Evolutionary conservation across 2,329 filamentous ascomycete genomes (phyloP), one percentile per base, ranked within the genome.

Genomic region (Claviceps humidiphila): DNA sequence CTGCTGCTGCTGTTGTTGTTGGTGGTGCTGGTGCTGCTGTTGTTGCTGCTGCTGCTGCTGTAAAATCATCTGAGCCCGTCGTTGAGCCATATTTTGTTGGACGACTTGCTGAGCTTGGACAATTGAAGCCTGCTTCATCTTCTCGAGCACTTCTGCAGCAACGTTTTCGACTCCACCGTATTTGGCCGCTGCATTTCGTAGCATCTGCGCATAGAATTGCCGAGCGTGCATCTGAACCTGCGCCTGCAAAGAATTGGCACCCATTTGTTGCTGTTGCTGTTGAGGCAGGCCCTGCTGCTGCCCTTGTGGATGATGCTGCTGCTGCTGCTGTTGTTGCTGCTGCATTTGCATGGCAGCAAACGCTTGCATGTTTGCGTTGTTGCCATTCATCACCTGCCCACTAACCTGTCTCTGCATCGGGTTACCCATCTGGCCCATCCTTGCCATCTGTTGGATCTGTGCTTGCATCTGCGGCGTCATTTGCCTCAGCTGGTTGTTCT

Each of bases 91-190:
- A 11, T 63, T 51, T 8, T 65, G 61, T 42, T 69, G 59, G 1
- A 72, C 54, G n/a, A 65, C 48, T 13, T 58, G 59, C 43, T 65
- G 66, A 1, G 75, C 74, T 53, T 68, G 69, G 0, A 54, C 40
- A 3, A 66, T 44, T 30, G 75, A 77, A 1, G 58, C 57, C 17
- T 64, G 60, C 60, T 74, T 77, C 30, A 78, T 71, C 37, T 67
- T 68, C 0, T 74, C 69, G 30, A 73, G 53, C 1, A 67, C 50
- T 0, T 79, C 75, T 0, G 58, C 64, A 0, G 77, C 76, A 3
- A 80, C 71, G 34, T 70, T 69, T 22, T 72, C 69, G 1, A 58
- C 52, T 0, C 70, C 68, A 11, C 73, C 73, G 51, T 65, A 74
- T 17, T 69, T 70, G 1, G 59, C 58, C 0, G 64, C 61, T 4